Base-by-base conservation (phyloP, 75 land plant genomes). In the Isoetes taiwanensis region DNA sequence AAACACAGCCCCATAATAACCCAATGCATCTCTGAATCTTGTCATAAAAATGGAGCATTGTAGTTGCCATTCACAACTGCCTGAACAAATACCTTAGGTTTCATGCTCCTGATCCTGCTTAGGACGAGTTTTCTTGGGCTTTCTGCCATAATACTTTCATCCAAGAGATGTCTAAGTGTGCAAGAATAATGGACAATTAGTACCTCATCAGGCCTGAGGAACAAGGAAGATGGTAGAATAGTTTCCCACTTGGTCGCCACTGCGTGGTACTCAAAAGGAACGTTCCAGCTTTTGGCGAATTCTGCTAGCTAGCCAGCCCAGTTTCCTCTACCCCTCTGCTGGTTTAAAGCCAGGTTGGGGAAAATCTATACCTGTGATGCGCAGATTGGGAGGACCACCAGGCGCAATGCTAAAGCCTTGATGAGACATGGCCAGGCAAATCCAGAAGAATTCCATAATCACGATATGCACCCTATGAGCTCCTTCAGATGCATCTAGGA, bases 401-500 rank as follows among this genome's bases (percentile, higher is more conserved):
- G 50, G 58, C 74, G 63, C 0, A 8, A 20, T 0, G 76, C 59
- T 2, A 72, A 72, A 14, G 43, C 30, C 30, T 77, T 66, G 32
- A 77, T 72, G n/a, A 77, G 52, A 28, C 43, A 58, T 5, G 80
- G 80, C 80, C 80, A 77, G 43, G 72, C 76, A 23, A 19, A n/a
- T n/a, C n/a, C n/a, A n/a, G n/a, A n/a, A 68, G 43, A 37, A 87
- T 81, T 0, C 94, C 91, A 46, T 77, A 75, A 61, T 81, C 89
- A 84, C 61, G 4, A 86, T 72, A 52, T 86, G 93, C 5, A 87
- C 57, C 30, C 67, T 72, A 0, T 55, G 38, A 17, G 77, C 69
- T 19, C 70, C 72, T 64, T 68, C 60, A 33, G 76, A 63, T 1
- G 64, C 55, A 28, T 76, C 34, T 50, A 78, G 39, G 17, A 84